Evolutionary conservation across 1,284 basidiomycete species (phyloP), one percentile per base, ranked within the genome.

Genomic region (Ceratobasidium sp.): DNA sequence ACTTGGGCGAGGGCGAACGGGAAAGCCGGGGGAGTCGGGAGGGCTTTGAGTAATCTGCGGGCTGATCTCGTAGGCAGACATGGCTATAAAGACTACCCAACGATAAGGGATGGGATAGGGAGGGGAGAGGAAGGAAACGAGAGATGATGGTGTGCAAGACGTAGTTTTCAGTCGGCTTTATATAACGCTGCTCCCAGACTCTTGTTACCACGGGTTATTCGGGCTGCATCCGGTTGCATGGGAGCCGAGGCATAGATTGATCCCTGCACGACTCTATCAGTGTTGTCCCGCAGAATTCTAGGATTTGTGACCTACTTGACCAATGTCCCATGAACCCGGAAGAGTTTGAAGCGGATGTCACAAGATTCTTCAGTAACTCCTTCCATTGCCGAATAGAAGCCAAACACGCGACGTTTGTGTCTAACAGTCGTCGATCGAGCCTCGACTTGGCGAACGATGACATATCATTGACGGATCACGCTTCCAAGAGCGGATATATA

Each of bases 391-490:
- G 35, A 32, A 38, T 45, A 55, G 29, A 35, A 60, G 40, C 45
- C 22, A 15, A 25, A 40, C 64, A 67, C 64, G 64, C 55, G 64
- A 67, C 31, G 31, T 15, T 20, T 31, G 22, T 55, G 49, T 31
- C 15, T 42, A 52, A 20, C 64, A 55, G 15, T 50, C 17, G 64
- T 13, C 31, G 60, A 65, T 65, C 40, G 6, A 20, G 40, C 40
- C 60, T 27, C 27, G 52, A 45, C 52, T 13, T 53, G 5, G 42
- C 45, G 55, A 43, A 57, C 31, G 20, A 49, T 65, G 62, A 54
- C 62, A 65, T 32, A 12, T 25, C 22, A 15, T 22, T 54, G 55
- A 67, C 64, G 55, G 34, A 67, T 45, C 64, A 27, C 64, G 64
- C 52, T 42, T 17, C 64, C 52, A 12, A 25, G n/a, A 25, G 29